Evolutionary conservation across 352 stramenopile genomes (phyloP), one percentile per base, ranked within the genome.

Genomic region (Plasmopara viticola): DNA sequence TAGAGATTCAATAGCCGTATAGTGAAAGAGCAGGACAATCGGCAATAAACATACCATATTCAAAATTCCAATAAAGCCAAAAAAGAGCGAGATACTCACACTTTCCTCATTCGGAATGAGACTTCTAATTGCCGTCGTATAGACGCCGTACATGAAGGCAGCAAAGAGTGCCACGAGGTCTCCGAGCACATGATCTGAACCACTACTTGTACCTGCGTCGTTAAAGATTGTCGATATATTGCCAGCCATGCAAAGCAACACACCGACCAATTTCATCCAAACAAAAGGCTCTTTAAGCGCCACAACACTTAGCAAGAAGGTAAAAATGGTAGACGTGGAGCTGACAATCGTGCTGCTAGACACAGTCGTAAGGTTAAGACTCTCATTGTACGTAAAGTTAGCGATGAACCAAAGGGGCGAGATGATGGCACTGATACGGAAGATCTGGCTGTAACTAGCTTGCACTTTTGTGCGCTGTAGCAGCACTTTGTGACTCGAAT

Each of bases 331-430:
- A 28, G 90, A 95, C 31, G 90, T 98, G 34, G 83, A 92, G 53
- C 81, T 93, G 47, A 98, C 85, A 33, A 98, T 95, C 9, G 95
- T 98, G 47, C 76, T 96, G 60, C 82, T 97, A 25, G 91, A 96
- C 28, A 98, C 94, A 39, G 81, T 86, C n/a, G 91, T 98, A 58
- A 87, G 85, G 58, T 85, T 76, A 12, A 98, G 64, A 38, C 74
- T 94, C 38, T 86, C 65, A 68, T 97, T 98, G 73, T 98, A 98
- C 37, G 84, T 80, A 48, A 86, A 97, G 59, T 98, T 98, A 33
- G 90, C 90, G 18, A 95, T 48, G 65, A 98, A 98, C 93, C 94
- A 98, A 17, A 98, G 61, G 9, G 91, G 91, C 39, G 84, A 87
- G 55, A 98, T 72, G 60, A 89, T 74, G 39, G 79, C 64, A 28